Conservation (phyloP, 2,329 filamentous ascomycete genomes). For the Fonsecaea monophora region DNA sequence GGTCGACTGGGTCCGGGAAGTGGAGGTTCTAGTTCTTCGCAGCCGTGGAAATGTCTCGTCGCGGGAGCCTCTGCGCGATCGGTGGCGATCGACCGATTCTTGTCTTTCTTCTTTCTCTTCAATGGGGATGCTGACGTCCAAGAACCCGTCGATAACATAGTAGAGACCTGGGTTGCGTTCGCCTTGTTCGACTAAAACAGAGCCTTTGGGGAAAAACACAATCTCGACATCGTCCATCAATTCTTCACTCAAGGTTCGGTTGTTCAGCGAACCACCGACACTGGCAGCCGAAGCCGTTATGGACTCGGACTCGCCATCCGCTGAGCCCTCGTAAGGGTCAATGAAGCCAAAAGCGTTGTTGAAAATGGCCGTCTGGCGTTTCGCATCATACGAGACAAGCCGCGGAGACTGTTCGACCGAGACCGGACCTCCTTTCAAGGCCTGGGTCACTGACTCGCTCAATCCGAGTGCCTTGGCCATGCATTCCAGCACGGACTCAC, state of each 20-base stretch:
- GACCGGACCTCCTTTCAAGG: slow-evolving; percentile 63
- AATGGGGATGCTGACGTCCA: slow-evolving; percentile 87
- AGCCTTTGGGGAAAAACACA: slow-evolving; percentile 94
- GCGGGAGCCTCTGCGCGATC: slow-evolving; percentile 23
- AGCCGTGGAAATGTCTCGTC: slow-evolving; percentile 54
- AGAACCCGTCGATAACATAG: slow-evolving; percentile 95
- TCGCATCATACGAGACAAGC: slow-evolving; percentile 82
- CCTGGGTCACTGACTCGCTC: slow-evolving; percentile 59
- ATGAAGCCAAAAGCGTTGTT: slow-evolving; percentile 91
- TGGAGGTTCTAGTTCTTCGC: slow-evolving; percentile 52
- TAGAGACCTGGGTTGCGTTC: slow-evolving; percentile 96
- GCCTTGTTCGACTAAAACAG: slow-evolving; percentile 92
- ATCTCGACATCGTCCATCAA: slow-evolving; percentile 94
- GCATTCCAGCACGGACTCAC: slow-evolving; percentile 88
- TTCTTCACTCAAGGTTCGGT: slow-evolving; percentile 73
- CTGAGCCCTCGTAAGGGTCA: slow-evolving; percentile 77
- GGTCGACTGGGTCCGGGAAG: slow-evolving; percentile 46
- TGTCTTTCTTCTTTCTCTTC: slow-evolving; percentile 60
- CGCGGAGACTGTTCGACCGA: slow-evolving; percentile 87
- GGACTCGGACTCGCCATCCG: slow-evolving; percentile 86
- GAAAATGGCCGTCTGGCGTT: slow-evolving; percentile 78
- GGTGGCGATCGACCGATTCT: background rate
- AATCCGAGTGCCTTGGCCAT: slow-evolving; percentile 94
- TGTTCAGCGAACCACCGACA: slow-evolving; percentile 67
- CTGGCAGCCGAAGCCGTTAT: slow-evolving; percentile 71